Percentiles rank a stretch among this genome's conserved stretches.
Conservation (phyloP, 495 filamentous ascomycete species). For the Staphylotrichum tortipilum region DNA sequence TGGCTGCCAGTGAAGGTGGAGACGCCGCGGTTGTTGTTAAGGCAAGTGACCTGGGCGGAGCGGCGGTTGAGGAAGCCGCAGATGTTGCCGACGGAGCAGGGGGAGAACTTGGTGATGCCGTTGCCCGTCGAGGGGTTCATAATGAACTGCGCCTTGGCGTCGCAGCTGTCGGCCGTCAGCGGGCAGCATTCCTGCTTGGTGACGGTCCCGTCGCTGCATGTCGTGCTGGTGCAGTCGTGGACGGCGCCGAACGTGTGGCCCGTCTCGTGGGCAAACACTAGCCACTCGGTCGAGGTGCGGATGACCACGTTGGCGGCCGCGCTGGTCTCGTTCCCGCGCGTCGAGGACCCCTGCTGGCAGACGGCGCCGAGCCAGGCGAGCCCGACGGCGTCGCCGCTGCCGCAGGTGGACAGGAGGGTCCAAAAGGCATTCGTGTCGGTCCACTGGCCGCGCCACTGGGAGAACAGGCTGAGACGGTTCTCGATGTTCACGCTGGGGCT, state of each 20-base stretch:
- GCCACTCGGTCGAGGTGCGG: constrained; percentile 78
- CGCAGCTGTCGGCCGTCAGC: constrained; percentile 55
- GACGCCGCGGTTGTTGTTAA: constrained; percentile 74
- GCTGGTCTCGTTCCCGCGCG: constrained; percentile 51
- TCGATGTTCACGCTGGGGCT: constrained; percentile 54
- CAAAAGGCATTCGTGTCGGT: constrained; percentile 82
- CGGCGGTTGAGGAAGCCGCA: constrained; percentile 82
- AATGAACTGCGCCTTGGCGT: constrained; percentile 71
- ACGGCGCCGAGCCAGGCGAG: constrained; percentile 89
- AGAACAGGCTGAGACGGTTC: constrained; percentile 78
- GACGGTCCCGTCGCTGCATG: constrained; percentile 54
- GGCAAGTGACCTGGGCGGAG: constrained; percentile 65
- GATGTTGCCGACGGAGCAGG: constrained; percentile 86
- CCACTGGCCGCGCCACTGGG: constrained; percentile 67
- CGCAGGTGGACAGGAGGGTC: constrained; percentile 83
- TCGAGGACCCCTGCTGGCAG: constrained; percentile 54
- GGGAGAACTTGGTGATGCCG: constrained; percentile 69
- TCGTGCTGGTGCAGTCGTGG: constrained; percentile 69
- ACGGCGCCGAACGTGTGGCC: constrained; percentile 95
- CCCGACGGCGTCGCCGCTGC: constrained; percentile 79
- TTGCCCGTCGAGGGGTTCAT: constrained; percentile 86
- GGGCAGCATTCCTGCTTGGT: constrained; percentile 81
- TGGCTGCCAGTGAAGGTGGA: constrained; percentile 76
- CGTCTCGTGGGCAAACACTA: constrained; percentile 92
- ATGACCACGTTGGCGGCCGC: constrained; percentile 87